Evolutionary conservation across 78 protist genomes (phyloP).

Genomic region (Dictyostelium brefeldianum): DNA sequence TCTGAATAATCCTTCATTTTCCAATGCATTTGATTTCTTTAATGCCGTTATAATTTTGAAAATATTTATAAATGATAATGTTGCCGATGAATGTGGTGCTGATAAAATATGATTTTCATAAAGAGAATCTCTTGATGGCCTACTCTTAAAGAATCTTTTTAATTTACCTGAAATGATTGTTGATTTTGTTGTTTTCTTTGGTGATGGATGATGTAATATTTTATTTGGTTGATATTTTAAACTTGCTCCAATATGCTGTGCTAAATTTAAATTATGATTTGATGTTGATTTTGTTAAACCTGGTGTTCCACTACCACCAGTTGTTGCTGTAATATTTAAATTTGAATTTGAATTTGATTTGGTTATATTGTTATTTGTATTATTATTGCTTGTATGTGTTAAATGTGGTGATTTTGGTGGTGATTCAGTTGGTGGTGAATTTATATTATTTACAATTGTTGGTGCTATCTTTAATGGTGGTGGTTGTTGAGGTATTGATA

Average conservation of each 20-base stretch:
- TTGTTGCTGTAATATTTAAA: background rate
- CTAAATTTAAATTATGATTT: background rate
- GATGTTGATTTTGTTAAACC: background rate
- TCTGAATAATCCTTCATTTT: constrained; percentile 65
- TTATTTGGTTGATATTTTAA: background rate
- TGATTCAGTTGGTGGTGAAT: background rate
- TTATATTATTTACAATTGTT: background rate
- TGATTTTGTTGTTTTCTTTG: constrained; percentile 39
- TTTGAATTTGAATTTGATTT: constrained; percentile 7
- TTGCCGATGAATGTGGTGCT: constrained; percentile 47
- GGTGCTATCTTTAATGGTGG: background rate
- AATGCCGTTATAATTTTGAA: constrained; percentile 43
- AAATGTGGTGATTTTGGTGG: background rate
- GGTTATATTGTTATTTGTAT: background rate
- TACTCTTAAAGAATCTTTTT: constrained; percentile 25
- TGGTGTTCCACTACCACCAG: background rate
- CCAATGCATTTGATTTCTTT: constrained; percentile 45
- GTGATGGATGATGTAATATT: constrained; percentile 23
- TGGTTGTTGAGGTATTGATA: background rate
- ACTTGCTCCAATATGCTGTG: too few relatives aligned
- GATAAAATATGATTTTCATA: constrained; percentile 57
- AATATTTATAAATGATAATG: constrained; percentile 40
- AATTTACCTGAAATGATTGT: constrained; percentile 46
- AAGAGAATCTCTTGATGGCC: constrained; percentile 68
- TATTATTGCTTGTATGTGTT: background rate